These are phyloP conservation scores for Handroanthus guayacan DNA, from an alignment of 257 asterid species.

Conservation along the genomic window DNA sequence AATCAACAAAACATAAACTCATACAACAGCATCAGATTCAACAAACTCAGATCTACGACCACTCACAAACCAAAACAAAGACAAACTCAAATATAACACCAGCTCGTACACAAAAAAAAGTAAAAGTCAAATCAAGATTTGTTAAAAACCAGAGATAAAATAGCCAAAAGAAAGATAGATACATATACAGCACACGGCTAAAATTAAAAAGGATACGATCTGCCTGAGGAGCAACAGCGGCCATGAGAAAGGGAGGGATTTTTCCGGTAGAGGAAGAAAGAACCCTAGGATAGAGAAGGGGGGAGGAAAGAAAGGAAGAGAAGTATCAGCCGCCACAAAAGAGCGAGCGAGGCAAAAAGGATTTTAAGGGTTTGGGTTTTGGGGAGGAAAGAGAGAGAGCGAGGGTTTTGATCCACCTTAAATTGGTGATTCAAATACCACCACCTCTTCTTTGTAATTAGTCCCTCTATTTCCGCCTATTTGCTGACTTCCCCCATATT, in stretches of 20 bases:
- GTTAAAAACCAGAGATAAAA: neutral
- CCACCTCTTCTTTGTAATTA: conserved; percentile 40
- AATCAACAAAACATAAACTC: neutral
- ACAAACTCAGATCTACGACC: conserved; percentile 41
- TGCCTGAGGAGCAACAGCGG: conserved; percentile 59
- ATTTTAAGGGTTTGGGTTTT: conserved; percentile 53
- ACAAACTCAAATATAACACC: neutral
- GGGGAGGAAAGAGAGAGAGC: conserved; percentile 35
- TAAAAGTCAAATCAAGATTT: neutral
- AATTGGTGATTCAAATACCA: conserved; percentile 42
- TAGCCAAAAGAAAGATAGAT: neutral
- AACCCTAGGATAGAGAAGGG: conserved; percentile 31
- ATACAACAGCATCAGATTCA: conserved; percentile 17
- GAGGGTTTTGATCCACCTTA: conserved; percentile 36
- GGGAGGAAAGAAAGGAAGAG: neutral
- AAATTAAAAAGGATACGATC: conserved; percentile 66
- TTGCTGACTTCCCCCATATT: conserved; percentile 28
- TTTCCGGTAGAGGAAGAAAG: conserved; percentile 23
- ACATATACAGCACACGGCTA: neutral
- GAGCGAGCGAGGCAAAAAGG: conserved; percentile 30
- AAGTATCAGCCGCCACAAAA: conserved; percentile 47
- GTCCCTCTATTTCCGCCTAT: conserved; percentile 43
- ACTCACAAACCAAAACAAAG: neutral
- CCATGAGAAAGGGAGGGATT: conserved; percentile 45
- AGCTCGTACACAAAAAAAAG: neutral